Percentiles rank a stretch among this genome's conserved stretches.
Conservation (phyloP, 2,329 filamentous ascomycete species). For the Talaromyces sp. region DNA sequence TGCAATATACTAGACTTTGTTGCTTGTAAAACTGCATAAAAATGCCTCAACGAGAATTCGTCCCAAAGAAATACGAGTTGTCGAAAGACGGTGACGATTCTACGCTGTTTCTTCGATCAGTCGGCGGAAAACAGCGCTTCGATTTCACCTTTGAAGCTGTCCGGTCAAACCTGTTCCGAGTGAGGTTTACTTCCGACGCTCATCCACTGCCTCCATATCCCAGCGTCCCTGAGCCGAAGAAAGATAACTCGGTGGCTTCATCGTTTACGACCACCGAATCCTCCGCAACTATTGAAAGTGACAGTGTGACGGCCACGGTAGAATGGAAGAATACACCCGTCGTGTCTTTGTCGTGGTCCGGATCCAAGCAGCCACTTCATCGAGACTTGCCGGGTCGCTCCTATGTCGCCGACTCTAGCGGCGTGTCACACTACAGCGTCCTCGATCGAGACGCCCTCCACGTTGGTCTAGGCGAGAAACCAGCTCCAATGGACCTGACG, state of each 20-base stretch:
- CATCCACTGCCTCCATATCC: conserved; percentile 65
- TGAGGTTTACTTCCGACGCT: conserved; percentile 59
- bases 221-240: conserved; percentile 50
- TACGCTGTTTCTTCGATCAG: conserved; percentile 43
- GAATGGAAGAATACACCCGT: conserved; percentile 59
- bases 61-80: conserved; percentile 37
- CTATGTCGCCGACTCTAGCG: conserved; percentile 59
- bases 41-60: conserved; percentile 51
- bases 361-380: conserved; percentile 53
- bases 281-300: conserved; percentile 46
- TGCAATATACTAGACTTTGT: background rate
- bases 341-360: conserved; percentile 54
- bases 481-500: conserved; percentile 68
- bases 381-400: conserved; percentile 62
- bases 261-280: conserved; percentile 27
- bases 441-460: conserved; percentile 63
- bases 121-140: conserved; percentile 42
- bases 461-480: conserved; percentile 68
- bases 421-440: conserved; percentile 61
- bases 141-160: conserved; percentile 62
- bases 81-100: conserved; percentile 20
- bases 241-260: conserved; percentile 34
- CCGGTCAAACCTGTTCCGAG: conserved; percentile 61
- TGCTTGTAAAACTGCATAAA: conserved; percentile 16
- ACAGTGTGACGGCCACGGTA: conserved; percentile 52